A percentile compares a stretch with the other conserved stretches of the same genome.
phyloP scores from a whole-genome alignment of 179 eudicot genomes.

The Beta corolliflora region DNA sequence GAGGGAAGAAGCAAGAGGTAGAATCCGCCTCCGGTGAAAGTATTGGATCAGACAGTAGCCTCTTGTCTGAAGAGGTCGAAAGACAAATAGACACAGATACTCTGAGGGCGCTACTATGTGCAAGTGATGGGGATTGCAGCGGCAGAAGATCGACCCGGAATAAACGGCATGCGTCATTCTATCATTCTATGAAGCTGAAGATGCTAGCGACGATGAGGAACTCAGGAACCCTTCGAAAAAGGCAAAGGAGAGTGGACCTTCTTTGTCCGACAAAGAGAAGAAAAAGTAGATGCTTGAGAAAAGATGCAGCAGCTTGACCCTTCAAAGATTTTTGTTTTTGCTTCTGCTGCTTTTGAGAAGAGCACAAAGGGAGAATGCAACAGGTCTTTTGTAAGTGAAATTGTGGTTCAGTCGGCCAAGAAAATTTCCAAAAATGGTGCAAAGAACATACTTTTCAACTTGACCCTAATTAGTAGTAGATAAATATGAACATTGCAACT shows the following conservation, averaged over 20 bases:
- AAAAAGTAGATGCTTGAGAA: conserved; percentile 21
- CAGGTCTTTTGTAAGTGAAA: conserved; percentile 19
- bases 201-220: conserved; percentile 42
- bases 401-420: conserved; percentile 20
- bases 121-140: conserved; percentile 29
- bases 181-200: conserved; percentile 29
- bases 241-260: conserved; percentile 31
- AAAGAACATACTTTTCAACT: too few relatives aligned
- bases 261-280: conserved; percentile 12
- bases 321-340: conserved; percentile 24
- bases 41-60: conserved; percentile 49
- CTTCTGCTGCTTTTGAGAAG: conserved; percentile 22
- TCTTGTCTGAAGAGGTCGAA: conserved; percentile 34
- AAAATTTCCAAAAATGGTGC: conserved; percentile 14
- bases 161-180: conserved; percentile 45
- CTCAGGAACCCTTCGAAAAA: conserved; percentile 35
- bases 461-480: too few relatives aligned
- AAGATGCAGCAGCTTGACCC: conserved; percentile 18
- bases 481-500: too few relatives aligned
- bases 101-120: conserved; percentile 28
- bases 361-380: conserved; percentile 27
- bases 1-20: conserved; percentile 37
- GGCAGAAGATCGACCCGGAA: conserved; percentile 52
- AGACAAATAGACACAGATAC: conserved; percentile 27
- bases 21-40: conserved; percentile 51